A percentile compares a stretch with the other conserved stretches of the same genome.
These are phyloP conservation scores for Tremella fuciformis DNA, from an alignment of 768 basidiomycete genomes.

Conservation along the genomic window DNA sequence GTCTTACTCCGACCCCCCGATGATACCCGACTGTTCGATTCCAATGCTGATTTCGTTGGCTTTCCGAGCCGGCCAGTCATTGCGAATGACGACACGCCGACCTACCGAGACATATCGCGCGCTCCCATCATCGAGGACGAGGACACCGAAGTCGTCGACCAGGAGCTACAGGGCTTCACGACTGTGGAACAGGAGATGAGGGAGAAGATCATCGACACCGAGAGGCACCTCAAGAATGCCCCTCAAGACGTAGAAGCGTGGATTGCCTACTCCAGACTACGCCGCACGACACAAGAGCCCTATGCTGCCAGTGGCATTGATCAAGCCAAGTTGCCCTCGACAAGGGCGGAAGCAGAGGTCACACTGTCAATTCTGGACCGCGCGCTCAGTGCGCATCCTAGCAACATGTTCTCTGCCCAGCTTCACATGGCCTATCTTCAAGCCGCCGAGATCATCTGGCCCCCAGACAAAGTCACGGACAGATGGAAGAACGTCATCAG, in stretches of 20 bases:
- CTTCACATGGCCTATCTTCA: slow-evolving; percentile 50
- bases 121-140: not conserved
- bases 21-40: not conserved
- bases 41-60: not conserved
- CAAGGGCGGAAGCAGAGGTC: slow-evolving; percentile 42
- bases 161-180: not conserved
- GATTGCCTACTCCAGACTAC: slow-evolving; percentile 42
- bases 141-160: not conserved
- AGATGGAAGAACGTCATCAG: slow-evolving; percentile 48
- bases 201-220: slow-evolving; percentile 11
- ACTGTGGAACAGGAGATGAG: slow-evolving; percentile 2
- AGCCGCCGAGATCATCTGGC: slow-evolving; percentile 49
- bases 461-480: slow-evolving; percentile 37
- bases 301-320: slow-evolving; percentile 11
- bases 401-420: slow-evolving; percentile 29
- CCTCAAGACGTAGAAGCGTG: slow-evolving; percentile 45
- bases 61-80: not conserved
- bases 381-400: slow-evolving; percentile 39
- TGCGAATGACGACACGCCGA: not conserved
- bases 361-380: slow-evolving; percentile 50
- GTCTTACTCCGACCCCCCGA: not conserved
- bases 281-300: not conserved
- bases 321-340: slow-evolving; percentile 15
- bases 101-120: not conserved
- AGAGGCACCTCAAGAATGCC: slow-evolving; percentile 31